Percentiles rank a stretch among this genome's conserved stretches.
These are phyloP conservation scores for Kazachstania bromeliacearum DNA, from an alignment of 805 yeast genomes.

Conservation along the genomic window DNA sequence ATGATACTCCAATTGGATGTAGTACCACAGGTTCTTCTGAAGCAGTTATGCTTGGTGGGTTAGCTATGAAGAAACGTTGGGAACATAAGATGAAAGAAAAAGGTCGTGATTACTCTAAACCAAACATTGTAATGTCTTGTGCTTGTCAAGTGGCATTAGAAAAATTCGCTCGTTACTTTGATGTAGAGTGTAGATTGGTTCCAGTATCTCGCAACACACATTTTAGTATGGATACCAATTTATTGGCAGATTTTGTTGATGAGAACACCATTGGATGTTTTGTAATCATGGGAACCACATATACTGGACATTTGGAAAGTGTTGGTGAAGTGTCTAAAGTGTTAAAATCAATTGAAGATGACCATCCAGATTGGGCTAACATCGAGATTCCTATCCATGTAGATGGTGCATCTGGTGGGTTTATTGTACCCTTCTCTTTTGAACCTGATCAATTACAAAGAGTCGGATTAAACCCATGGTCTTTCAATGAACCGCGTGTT, in stretches of 20 bases:
- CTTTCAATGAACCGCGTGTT: slow-evolving; percentile 68
- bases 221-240: slow-evolving; percentile 53
- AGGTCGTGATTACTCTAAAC: slow-evolving; percentile 53
- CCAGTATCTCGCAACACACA: slow-evolving; percentile 52
- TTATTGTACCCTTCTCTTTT: slow-evolving; percentile 74
- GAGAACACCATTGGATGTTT: slow-evolving; percentile 90
- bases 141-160: slow-evolving; percentile 92
- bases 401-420: slow-evolving; percentile 89
- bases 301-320: slow-evolving; percentile 86
- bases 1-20: slow-evolving; percentile 56
- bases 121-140: slow-evolving; percentile 85
- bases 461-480: slow-evolving; percentile 44
- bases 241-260: slow-evolving; percentile 58
- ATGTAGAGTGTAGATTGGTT: slow-evolving; percentile 74
- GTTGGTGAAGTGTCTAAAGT: slow-evolving; percentile 51
- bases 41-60: slow-evolving; percentile 88
- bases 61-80: slow-evolving; percentile 89
- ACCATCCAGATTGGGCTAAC: slow-evolving; percentile 23
- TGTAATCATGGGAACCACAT: slow-evolving; percentile 84
- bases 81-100: slow-evolving; percentile 50
- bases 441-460: slow-evolving; percentile 45
- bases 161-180: slow-evolving; percentile 89
- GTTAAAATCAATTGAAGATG: slow-evolving; percentile 54
- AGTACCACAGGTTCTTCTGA: slow-evolving; percentile 93
- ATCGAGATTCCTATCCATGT: slow-evolving; percentile 76